Evolutionary conservation across 192 early-diverging fungal species (phyloP).

Genomic region (Lobulomyces angularis): DNA sequence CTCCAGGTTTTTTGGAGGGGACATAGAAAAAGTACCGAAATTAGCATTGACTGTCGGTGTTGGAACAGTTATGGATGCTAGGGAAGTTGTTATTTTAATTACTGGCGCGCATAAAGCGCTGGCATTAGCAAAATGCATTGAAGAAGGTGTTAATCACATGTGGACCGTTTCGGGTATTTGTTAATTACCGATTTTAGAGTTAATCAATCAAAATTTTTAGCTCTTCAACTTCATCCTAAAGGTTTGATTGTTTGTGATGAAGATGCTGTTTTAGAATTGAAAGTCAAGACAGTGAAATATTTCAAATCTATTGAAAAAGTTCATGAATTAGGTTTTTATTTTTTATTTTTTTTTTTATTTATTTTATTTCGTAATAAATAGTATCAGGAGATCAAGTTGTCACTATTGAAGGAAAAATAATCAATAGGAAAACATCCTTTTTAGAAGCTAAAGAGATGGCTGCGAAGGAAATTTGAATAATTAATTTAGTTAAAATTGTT

Average conservation of each 20-base stretch:
- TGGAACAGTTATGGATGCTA: constrained; percentile 76
- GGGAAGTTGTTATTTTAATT: constrained; percentile 73
- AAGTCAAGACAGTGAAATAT: constrained; percentile 81
- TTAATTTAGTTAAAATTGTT: no score
- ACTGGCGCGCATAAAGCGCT: constrained; percentile 76
- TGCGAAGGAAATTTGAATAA: no score
- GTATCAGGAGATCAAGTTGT: no score
- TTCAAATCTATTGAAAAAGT: constrained; percentile 81
- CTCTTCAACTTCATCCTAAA: constrained; percentile 68
- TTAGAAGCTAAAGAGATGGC: no score
- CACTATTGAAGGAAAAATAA: no score
- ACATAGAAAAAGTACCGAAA: constrained; percentile 73
- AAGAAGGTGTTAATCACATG: constrained; percentile 23
- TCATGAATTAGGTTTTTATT: no score
- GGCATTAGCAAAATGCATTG: constrained; percentile 74
- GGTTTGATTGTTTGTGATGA: constrained; percentile 78
- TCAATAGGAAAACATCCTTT: no score
- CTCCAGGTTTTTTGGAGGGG: constrained; percentile 73
- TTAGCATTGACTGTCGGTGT: constrained; percentile 79
- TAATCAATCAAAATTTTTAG: constrained; percentile 77
- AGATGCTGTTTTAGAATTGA: constrained; percentile 74
- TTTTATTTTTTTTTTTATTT: no score
- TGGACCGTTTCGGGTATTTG: constrained; percentile 10
- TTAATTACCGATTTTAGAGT: constrained; percentile 31
- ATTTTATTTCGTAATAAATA: no score